These are phyloP conservation scores for Thoreauomyces humboldtii DNA, from an alignment of 192 early-diverging fungal genomes.

Conservation along the genomic window DNA sequence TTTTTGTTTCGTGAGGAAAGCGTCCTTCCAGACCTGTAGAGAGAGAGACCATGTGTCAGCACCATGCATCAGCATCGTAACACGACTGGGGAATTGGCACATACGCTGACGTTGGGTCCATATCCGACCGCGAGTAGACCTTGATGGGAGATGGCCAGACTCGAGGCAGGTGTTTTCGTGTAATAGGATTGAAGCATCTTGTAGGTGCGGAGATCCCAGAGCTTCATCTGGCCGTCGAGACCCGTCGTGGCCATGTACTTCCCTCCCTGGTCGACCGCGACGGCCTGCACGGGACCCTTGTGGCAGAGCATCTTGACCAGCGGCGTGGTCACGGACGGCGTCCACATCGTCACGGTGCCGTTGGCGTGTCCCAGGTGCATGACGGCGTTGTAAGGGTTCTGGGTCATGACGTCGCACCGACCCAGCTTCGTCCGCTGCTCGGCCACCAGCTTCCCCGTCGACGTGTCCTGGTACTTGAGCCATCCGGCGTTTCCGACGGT, in stretches of 20 bases:
- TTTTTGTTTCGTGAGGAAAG: constrained; percentile 65
- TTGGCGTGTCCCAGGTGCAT: constrained; percentile 90
- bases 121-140: constrained; percentile 81
- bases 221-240: constrained; percentile 81
- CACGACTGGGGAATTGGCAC: too few species aligned
- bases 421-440: constrained; percentile 78
- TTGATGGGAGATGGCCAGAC: constrained; percentile 78
- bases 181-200: constrained; percentile 76
- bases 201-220: constrained; percentile 92
- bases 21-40: constrained; percentile 82
- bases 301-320: constrained; percentile 96
- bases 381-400: constrained; percentile 89
- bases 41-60: too few species aligned
- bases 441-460: constrained; percentile 79
- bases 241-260: constrained; percentile 91
- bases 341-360: constrained; percentile 85
- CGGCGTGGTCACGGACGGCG: constrained; percentile 77
- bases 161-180: constrained; percentile 73
- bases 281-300: constrained; percentile 74
- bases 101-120: constrained; percentile 70
- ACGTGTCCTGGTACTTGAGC: constrained; percentile 92
- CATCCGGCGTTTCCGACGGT: constrained; percentile 77
- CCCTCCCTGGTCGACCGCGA: constrained; percentile 74
- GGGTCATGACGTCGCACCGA: constrained; percentile 74
- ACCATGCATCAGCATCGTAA: too few species aligned